phyloP scores from a whole-genome alignment of 2,329 filamentous ascomycete species.

The Fusarium oxysporum region DNA sequence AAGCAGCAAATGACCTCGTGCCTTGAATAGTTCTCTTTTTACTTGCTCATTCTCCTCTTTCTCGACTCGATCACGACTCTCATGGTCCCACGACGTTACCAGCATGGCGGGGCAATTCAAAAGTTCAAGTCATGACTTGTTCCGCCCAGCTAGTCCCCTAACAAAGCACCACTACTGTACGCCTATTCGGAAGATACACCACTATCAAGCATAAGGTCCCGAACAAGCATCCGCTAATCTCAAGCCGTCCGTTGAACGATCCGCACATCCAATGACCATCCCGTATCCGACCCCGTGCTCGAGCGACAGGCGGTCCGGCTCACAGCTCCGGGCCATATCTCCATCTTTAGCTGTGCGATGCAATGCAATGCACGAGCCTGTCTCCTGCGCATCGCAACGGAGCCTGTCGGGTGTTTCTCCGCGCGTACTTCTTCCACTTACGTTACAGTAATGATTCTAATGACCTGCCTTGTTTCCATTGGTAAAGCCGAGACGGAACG shows the following conservation, averaged over 20 bases:
- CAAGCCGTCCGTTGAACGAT: conserved; percentile 34
- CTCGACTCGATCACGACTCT: conserved; percentile 5
- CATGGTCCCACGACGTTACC: conserved; percentile 29
- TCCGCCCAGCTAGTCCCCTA: conserved; percentile 15
- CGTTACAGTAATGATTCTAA: conserved; percentile 6
- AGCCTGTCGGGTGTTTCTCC: conserved; percentile 27
- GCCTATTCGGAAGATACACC: background rate
- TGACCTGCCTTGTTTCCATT: conserved; percentile 28
- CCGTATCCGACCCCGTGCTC: conserved; percentile 48
- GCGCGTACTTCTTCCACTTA: conserved; percentile 7
- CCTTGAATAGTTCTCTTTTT: conserved; percentile 8
- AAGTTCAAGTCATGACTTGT: background rate
- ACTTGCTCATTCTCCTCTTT: conserved; percentile 17
- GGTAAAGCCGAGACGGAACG: conserved; percentile 24
- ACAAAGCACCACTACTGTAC: background rate
- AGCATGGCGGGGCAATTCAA: conserved; percentile 19
- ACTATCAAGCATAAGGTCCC: conserved; percentile 4
- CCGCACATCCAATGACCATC: conserved; percentile 46
- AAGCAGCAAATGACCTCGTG: conserved; percentile 19
- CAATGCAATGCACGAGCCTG: conserved; percentile 17
- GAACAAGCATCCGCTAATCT: conserved; percentile 47
- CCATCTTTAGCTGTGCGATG: conserved; percentile 20
- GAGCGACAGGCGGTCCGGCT: conserved; percentile 47
- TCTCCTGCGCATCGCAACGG: conserved; percentile 22
- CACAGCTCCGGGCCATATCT: conserved; percentile 15